Conservation (phyloP, 2,329 filamentous ascomycete genomes). For the Thermomyces lanuginosus region DNA sequence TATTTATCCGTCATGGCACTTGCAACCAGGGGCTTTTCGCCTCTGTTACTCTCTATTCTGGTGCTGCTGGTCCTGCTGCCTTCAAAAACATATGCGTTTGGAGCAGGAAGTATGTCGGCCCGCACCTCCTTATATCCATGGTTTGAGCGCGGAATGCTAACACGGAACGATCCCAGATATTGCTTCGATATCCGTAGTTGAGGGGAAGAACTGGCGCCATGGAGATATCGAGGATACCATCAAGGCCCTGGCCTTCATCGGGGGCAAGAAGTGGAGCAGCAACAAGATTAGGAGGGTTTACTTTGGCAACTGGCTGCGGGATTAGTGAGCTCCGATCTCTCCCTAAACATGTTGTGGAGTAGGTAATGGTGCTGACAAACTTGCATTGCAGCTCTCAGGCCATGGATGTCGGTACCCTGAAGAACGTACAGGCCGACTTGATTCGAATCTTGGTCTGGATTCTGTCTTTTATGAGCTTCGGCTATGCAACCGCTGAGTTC, state of each 20-base stretch:
- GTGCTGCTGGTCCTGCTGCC: conserved; percentile 23
- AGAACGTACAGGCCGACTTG: conserved; percentile 60
- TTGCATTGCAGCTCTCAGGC: conserved; percentile 45
- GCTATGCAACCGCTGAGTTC: conserved; percentile 73
- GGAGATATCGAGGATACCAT: conserved; percentile 67
- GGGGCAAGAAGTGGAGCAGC: conserved; percentile 71
- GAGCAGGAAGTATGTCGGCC: conserved; percentile 26
- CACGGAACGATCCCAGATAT: conserved; percentile 21
- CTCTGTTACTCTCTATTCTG: conserved; percentile 19
- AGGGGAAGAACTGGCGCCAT: conserved; percentile 38
- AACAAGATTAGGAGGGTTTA: conserved; percentile 64
- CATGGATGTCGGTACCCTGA: conserved; percentile 63
- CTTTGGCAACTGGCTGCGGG: conserved; percentile 75
- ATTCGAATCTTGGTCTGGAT: conserved; percentile 70
- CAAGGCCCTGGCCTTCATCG: conserved; percentile 57
- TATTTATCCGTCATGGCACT: conserved; percentile 5
- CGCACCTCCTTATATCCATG: background rate
- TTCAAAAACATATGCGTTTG: conserved; percentile 27
- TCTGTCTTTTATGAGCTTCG: conserved; percentile 64
- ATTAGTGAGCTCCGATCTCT: conserved; percentile 38
- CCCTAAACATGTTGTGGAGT: conserved; percentile 1
- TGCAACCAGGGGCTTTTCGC: conserved; percentile 10
- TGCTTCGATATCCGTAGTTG: conserved; percentile 33
- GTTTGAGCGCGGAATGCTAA: background rate
- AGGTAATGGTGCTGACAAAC: background rate